Base-by-base conservation (phyloP, 2,329 filamentous ascomycete species). In the Aspergillus unguis region DNA sequence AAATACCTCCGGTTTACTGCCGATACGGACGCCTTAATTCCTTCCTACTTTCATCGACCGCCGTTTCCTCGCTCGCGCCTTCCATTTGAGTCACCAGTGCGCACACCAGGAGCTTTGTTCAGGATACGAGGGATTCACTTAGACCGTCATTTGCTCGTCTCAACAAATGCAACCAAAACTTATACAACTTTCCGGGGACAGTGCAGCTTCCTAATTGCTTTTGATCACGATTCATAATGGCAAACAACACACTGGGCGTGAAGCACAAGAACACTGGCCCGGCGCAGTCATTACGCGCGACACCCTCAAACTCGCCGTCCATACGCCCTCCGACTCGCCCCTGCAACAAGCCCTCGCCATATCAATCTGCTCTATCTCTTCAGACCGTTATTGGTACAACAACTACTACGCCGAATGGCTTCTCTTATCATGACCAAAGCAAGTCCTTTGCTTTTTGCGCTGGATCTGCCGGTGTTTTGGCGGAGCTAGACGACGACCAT, bases 331-430 rank as follows among this genome's bases (percentile, higher is more conserved):
- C 82, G 32, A 75, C 82, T 17, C 82, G 86, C 66, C 87, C 88
- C 45, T 84, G 87, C 29, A 72, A 74, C 59, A 83, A 80, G 65
- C 57, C 74, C 31, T 63, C 71, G 3, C 56, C 59, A 41, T 69
- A 72, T 51, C 69, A 74, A 58, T 67, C 76, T 59, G 75, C 71
- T 37, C 79, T 96, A 41, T 86, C 86, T 36, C 77, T 96, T 56
- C 86, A 86, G 69, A 85, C 90, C 58, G 90, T 97, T 52, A 88
- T 97, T 64, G 94, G 94, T 43, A 95, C 92, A 26, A 97, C 92
- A 6, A 92, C 90, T 58, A 83, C 79, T 60, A 88, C 88, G 4
- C 86, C 90, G 37, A 92, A 88, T 67, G 90, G 89, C 57, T 95
- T 99, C 71, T 91, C 95, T 68, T 85, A 83, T 58, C 84, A 92